Evolutionary conservation across 495 filamentous ascomycete genomes (phyloP), one percentile per base, ranked within the genome.

Genomic region (Aspergillus avenaceus): DNA sequence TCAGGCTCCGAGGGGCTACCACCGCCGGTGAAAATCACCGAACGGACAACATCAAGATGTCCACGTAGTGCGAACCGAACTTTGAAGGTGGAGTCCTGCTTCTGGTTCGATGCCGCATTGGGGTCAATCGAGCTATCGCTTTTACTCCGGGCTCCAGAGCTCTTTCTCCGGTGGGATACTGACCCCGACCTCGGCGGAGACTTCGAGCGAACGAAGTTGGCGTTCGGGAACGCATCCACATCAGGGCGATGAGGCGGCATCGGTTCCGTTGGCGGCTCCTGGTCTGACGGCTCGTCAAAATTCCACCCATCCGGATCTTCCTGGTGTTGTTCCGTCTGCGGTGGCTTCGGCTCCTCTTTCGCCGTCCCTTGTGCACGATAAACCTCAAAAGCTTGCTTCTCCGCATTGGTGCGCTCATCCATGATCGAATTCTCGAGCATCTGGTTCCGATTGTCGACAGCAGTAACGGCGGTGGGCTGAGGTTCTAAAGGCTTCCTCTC

Each of bases 1-100:
- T 98, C 93, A 0, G 93, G 93, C 62, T 97, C 93, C 7, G 88
- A 86, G 5, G 89, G 89, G 63, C 88, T 96, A 38, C 93, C 93
- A 27, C 92, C 92, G 8, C 93, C 95, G 7, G 90, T 97, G 69
- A 98, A 98, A 52, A 96, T 91, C 45, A 96, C 87, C 9, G 90
- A 87, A 16, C 93, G 83, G 11, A 98, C 87, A 26, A 93, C 88
- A 67, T 97, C 92, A 3, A 98, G 77, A 66, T 98, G 93, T 11
- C 93, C 93, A 43, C 93, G 76, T 3, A 98, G 73, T 3, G 89
- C 93, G 66, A 96, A 97, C 46, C 89, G 82, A 47, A 97, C 87
- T 64, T 95, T 95, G 73, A 98, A 98, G 45, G 73, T 84, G 0
- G 80, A 71, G 41, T 79, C 79, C 45, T 90, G 87, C 4, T 77